Evolutionary conservation across 768 basidiomycete species (phyloP), one percentile per base, ranked within the genome.

Genomic region (Plicaturopsis crispa): DNA sequence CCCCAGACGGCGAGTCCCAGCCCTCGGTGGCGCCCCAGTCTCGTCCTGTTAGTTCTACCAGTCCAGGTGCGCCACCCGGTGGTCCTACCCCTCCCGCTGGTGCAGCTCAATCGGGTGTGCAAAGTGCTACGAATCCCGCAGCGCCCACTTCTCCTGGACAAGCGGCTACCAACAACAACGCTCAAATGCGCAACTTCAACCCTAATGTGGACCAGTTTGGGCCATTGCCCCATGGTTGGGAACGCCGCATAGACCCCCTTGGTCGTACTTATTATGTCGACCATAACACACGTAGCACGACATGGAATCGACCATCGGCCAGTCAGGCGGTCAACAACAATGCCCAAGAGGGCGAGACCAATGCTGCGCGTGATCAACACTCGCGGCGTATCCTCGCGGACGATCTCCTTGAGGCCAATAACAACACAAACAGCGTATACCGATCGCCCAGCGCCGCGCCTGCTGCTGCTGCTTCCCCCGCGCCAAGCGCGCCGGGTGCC

Each of bases 231-330:
- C 60, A 69, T 19, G 91, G 92, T 3, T 99, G 96, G 96, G 96
- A 99, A 61, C 78, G 96, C 43, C 86, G 96, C 32, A 88, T 93
- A 39, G 96, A 99, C 62, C 93, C 96, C 22, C 75, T 98, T 18
- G 96, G 84, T 6, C 70, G 96, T 40, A 94, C 90, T 5, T 99
- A 99, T 59, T 99, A 98, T 57, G 96, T 99, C 39, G 96, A 99
- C 56, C 96, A 98, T 64, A 98, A 97, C 59, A 90, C 89, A 6
- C 84, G 96, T 40, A 88, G 85, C 10, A 99, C 96, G 5, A 98
- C 96, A 0, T 99, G 96, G 96, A 93, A 90, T 56, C 69, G 96
- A 13, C 94, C 94, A 5, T 87, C 83, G 17, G 62, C 76, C 10
- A 90, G 72, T 51, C 81, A 84, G 32, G 73, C 77, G 3, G 79